Base-by-base conservation (phyloP, 176 grass and related monocot species). In the Cenchrus americanus region DNA sequence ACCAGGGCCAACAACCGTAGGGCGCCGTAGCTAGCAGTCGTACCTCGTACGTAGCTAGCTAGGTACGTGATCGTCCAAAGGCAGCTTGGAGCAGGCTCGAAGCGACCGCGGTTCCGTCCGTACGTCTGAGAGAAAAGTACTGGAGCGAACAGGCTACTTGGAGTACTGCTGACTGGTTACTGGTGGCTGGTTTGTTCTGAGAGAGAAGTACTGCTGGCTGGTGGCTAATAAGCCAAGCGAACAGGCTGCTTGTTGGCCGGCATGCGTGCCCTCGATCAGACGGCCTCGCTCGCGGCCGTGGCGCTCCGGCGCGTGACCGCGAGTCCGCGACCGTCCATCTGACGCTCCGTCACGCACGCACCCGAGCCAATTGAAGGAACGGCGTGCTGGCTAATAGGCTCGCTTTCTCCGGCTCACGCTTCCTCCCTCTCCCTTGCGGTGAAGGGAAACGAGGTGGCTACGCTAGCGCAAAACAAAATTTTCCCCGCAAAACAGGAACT, bases 321-420 rank as follows among this genome's bases (percentile, higher is more conserved):
- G 86, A 88, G 80, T 79, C 80, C 18, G 3, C n/a, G 86, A 88
- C 80, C 50, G 76, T 68, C 26, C 86, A 84, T 68, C 87, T 6
- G 24, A 37, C 69, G 47, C 47, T 24, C 23, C 23, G 47, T 51
- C 49, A 11, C 14, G 2, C 42, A 12, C 34, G 13, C 34, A n/a
- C 14, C 48, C 82, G 59, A 42, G 2, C 41, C 41, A 18, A 46
- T 59, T 15, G 19, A n/a, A 18, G 54, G 57, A 21, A 43, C 13
- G 19, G 48, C 3, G 57, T 6, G 52, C 47, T 37, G 14, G 49
- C 50, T 40, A 2, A 12, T 21, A 6, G 57, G 62, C 69, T 57
- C 43, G 81, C 87, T 89, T 89, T 80, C 82, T 69, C 69, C 76
- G 44, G 18, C 76, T 59, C 76, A 89, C 87, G 87, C 85, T 77